Evolutionary conservation across 306 rosid genomes (phyloP).

Genomic region (Sophora flavescens): DNA sequence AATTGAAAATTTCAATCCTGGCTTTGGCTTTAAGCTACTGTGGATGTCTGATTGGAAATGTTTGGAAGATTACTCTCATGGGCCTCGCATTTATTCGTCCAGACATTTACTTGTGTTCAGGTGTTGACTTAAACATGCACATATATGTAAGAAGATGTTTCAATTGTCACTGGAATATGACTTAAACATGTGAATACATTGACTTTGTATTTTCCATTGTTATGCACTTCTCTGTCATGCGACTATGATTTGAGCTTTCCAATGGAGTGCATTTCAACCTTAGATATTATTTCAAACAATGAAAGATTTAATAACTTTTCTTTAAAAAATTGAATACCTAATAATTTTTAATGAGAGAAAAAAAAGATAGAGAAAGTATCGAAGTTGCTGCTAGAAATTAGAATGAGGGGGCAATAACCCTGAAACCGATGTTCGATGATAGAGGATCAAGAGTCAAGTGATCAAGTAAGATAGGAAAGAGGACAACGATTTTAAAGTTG

Average conservation of each 20-base stretch:
- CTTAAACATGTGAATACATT: slow-evolving; percentile 44
- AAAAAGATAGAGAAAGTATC: too few species aligned
- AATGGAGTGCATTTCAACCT: neutral
- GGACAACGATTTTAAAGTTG: too few species aligned
- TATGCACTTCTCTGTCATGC: slow-evolving; percentile 1
- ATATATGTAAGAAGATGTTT: slow-evolving; percentile 47
- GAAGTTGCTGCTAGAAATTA: too few species aligned
- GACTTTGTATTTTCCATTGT: slow-evolving; percentile 16
- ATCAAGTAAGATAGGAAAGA: too few species aligned
- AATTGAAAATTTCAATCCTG: slow-evolving; percentile 37
- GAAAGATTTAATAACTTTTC: too few species aligned
- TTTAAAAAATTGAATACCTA: too few species aligned
- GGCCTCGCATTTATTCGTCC: slow-evolving; percentile 11
- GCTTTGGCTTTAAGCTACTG: slow-evolving; percentile 29
- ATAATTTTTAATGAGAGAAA: too few species aligned
- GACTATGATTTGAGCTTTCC: neutral
- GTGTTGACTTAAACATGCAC: slow-evolving; percentile 45
- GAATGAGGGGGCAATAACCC: too few species aligned
- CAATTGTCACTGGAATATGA: slow-evolving; percentile 37
- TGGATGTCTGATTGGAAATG: slow-evolving; percentile 31
- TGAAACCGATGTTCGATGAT: too few species aligned
- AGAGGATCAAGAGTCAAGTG: too few species aligned
- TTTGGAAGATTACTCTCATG: slow-evolving; percentile 39
- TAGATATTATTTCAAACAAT: too few species aligned
- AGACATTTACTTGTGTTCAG: slow-evolving; percentile 33